Evolutionary conservation across 352 stramenopile genomes (phyloP).

Genomic region (Phytopythium ostracodes): DNA sequence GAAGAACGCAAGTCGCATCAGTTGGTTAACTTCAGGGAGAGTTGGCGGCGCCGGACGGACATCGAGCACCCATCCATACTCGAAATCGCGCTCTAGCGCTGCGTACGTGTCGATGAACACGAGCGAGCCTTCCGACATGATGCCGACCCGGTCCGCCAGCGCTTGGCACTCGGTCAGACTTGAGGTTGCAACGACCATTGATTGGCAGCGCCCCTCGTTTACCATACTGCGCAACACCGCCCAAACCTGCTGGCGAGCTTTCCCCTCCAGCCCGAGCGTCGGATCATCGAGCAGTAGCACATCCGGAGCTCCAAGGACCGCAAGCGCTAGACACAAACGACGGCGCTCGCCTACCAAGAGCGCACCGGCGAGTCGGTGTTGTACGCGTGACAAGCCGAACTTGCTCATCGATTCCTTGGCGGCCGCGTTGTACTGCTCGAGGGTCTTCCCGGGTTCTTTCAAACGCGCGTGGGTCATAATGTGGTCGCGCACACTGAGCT

Average conservation of each 20-base stretch:
- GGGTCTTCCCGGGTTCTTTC: background rate
- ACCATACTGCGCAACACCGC: constrained; percentile 5
- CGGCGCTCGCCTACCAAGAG: constrained; percentile 8
- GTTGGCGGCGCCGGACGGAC: constrained; percentile 5
- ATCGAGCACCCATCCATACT: constrained; percentile 22
- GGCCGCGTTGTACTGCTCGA: background rate
- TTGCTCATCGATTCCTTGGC: constrained; percentile 3
- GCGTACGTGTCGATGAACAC: constrained; percentile 12
- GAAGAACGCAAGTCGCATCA: background rate
- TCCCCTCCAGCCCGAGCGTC: constrained; percentile 12
- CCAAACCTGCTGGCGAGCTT: constrained; percentile 10
- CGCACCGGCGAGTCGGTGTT: constrained; percentile 6
- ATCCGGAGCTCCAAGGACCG: constrained; percentile 8
- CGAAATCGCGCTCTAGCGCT: constrained; percentile 9
- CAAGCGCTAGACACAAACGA: constrained; percentile 10
- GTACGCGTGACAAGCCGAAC: background rate
- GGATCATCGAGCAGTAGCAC: constrained; percentile 18
- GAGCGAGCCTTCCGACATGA: constrained; percentile 16
- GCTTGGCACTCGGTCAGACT: constrained; percentile 13
- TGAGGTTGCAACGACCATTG: constrained; percentile 12
- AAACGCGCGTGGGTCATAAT: constrained; percentile 5
- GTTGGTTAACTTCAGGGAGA: background rate
- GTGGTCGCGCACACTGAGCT: constrained; percentile 10
- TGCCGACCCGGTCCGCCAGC: constrained; percentile 11
- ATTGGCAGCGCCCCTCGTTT: background rate